These are phyloP conservation scores for Klebsormidium nitens DNA, from an alignment of 139 green algal genomes.

Conservation along the genomic window DNA sequence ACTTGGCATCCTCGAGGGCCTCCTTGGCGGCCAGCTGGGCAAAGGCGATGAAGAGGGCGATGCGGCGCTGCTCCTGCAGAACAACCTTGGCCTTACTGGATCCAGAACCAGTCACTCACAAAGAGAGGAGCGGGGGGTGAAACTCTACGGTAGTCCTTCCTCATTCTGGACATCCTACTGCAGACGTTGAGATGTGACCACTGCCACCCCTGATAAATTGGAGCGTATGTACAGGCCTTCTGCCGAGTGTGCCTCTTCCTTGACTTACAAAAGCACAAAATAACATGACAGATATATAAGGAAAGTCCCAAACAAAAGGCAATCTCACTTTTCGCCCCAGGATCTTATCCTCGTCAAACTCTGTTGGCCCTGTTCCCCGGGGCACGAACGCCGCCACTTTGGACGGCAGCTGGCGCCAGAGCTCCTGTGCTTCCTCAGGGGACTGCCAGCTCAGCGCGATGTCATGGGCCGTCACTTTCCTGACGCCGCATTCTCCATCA, in stretches of 20 bases:
- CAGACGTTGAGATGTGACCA: background rate
- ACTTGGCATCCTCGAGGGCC: slow-evolving; percentile 27
- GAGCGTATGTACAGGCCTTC: background rate
- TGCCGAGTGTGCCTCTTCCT: too few species aligned
- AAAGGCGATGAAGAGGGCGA: slow-evolving; percentile 26
- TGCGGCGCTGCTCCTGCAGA: background rate
- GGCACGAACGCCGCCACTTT: slow-evolving; percentile 16
- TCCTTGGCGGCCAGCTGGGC: slow-evolving; percentile 19
- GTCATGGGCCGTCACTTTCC: slow-evolving; percentile 4
- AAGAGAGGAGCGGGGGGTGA: background rate
- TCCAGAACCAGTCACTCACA: background rate
- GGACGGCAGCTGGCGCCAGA: slow-evolving; percentile 19
- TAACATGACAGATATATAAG: background rate
- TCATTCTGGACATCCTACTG: background rate
- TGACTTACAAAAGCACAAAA: background rate
- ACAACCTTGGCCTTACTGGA: background rate
- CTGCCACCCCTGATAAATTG: background rate
- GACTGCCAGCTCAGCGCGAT: slow-evolving; percentile 2
- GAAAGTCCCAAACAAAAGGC: background rate
- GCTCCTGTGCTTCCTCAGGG: background rate
- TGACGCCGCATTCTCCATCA: slow-evolving; percentile 3
- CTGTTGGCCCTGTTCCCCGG: background rate
- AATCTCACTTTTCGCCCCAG: background rate
- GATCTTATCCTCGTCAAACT: slow-evolving; percentile 6
- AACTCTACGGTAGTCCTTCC: background rate